Evolutionary conservation across 306 rosid species (phyloP), one percentile per base, ranked within the genome.

Genomic region (Leucaena leucocephala): DNA sequence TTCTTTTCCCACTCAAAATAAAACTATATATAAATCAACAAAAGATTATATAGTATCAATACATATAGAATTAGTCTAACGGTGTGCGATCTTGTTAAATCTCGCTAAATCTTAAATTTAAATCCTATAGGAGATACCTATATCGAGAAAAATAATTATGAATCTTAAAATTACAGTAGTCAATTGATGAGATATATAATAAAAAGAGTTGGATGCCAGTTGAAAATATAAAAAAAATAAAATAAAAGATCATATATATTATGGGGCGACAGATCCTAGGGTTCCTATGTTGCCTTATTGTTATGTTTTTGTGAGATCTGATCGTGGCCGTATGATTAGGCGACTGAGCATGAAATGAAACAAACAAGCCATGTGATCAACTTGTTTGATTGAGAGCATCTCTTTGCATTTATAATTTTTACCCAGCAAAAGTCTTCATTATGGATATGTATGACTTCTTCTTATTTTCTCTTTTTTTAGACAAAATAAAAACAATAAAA

Each of bases 341-440:
- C 78, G 84, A 83, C 82, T 76, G 5, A 55, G 33, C 62, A 55
- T 55, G 62, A 55, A 55, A 55, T 72, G 76, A 78, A 86, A 78
- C 27, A 27, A 83, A 85, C 96, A 72, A 14, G 45, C 86, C 91
- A 89, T 86, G 91, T 88, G 90, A 82, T 82, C 55, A 68, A 68
- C 11, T 79, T 74, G 52, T 75, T 84, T 84, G 42, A 78, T 84
- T 73, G 22, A 72, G 19, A 72, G 22, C 48, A 70, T 68, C 72
- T 65, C 74, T 73, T 33, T 4, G 57, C 8, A 74, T 44, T 68
- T 79, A 58, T 58, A 48, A 69, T 75, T 54, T 58, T 76, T 75
- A 43, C 46, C 36, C 4, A 64, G 16, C 14, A 38, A 38, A 13
- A 39, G 34, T 65, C 65, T 12, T 16, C 68, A 52, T 68, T 21